phyloP scores from a whole-genome alignment of 148 eudicot genomes.

The Arbutus unedo region DNA sequence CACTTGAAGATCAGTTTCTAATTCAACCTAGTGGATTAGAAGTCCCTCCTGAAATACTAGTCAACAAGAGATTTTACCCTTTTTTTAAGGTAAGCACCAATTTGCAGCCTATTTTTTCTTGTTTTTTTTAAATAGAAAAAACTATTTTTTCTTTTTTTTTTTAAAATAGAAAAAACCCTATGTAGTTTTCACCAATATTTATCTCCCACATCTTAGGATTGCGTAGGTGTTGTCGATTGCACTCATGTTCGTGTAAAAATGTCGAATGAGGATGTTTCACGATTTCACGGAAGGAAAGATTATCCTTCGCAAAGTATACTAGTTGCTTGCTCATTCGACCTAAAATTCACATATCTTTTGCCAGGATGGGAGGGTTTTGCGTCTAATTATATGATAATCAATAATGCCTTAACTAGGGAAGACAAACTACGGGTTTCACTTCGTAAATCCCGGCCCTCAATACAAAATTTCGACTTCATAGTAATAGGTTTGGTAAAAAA shows the following conservation, averaged over 20 bases:
- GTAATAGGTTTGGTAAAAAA: no score
- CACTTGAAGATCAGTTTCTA: not conserved
- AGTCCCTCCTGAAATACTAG: not conserved
- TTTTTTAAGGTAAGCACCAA: not conserved
- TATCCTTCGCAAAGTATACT: constrained; percentile 9
- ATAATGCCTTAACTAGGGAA: constrained; percentile 4
- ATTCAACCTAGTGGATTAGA: not conserved
- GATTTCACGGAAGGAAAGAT: constrained; percentile 11
- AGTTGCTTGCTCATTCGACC: constrained; percentile 15
- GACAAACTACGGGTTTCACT: not conserved
- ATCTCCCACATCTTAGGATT: constrained; percentile 5
- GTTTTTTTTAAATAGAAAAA: no score
- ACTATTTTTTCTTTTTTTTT: no score
- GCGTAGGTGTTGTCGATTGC: constrained; percentile 11
- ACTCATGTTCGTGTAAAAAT: constrained; percentile 11
- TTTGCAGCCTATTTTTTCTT: no score
- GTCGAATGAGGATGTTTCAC: not conserved
- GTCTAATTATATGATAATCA: not conserved
- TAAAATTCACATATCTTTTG: constrained; percentile 15
- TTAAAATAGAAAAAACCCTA: no score
- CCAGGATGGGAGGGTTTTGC: not conserved
- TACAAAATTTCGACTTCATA: no score
- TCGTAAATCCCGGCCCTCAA: no score
- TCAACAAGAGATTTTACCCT: not conserved
- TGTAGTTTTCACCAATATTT: no score